phyloP scores from a whole-genome alignment of 768 basidiomycete genomes.

The Mycena rosella region DNA sequence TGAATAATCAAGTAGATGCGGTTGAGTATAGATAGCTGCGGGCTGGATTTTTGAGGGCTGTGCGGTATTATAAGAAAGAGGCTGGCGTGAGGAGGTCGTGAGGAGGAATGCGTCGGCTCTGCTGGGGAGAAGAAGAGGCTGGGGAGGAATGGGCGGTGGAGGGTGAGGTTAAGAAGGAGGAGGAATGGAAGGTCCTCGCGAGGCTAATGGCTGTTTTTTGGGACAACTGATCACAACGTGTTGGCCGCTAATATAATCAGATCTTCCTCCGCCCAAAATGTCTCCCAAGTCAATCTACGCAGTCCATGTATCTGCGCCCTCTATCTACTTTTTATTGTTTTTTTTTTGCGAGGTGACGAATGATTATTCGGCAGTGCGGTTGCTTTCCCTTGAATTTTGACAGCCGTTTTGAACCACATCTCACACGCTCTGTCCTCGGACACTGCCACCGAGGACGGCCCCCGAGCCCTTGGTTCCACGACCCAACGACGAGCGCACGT shows the following conservation, averaged over 20 bases:
- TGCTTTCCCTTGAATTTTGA: no score
- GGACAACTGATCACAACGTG: conserved; percentile 22
- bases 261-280: neutral
- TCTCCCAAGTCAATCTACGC: neutral
- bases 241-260: conserved; percentile 9
- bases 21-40: conserved; percentile 42
- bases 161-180: conserved; percentile 30
- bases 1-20: conserved; percentile 37
- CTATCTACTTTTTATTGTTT: neutral
- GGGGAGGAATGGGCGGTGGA: conserved; percentile 35
- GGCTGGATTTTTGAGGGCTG: conserved; percentile 38
- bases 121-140: conserved; percentile 11
- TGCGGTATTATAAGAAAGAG: conserved; percentile 62
- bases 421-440: no score
- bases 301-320: neutral
- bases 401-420: no score
- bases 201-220: neutral
- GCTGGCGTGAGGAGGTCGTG: conserved; percentile 70
- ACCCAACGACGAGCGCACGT: neutral
- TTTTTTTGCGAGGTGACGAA: no score
- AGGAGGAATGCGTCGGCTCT: conserved; percentile 49
- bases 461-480: no score
- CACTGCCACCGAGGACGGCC: no score
- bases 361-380: no score
- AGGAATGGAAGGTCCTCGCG: conserved; percentile 7